Conservation (phyloP, 2,329 filamentous ascomycete species). For the Metarhizium robertsii region DNA sequence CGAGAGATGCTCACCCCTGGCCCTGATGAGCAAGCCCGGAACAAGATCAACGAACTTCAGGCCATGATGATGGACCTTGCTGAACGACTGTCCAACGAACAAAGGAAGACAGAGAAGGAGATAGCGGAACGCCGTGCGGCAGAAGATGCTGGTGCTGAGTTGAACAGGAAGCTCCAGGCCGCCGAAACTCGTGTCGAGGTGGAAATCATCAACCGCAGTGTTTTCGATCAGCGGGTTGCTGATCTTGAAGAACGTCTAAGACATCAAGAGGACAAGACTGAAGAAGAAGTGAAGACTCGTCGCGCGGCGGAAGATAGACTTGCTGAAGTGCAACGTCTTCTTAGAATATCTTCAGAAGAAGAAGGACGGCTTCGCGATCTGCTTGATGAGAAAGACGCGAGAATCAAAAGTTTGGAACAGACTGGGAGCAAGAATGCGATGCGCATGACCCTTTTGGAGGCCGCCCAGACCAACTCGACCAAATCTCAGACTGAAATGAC, state of each 20-base stretch:
- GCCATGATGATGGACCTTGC: conserved; percentile 51
- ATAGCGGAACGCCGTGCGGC: conserved; percentile 37
- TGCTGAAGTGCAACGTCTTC: conserved; percentile 60
- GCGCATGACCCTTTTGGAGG: conserved; percentile 58
- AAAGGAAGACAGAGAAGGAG: conserved; percentile 40
- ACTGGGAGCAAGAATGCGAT: conserved; percentile 44
- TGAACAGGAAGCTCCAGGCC: conserved; percentile 44
- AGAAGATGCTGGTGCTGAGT: conserved; percentile 43
- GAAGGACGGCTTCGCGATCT: conserved; percentile 57
- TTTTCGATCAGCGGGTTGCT: conserved; percentile 50
- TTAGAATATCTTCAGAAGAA: conserved; percentile 63
- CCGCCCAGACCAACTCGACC: conserved; percentile 50
- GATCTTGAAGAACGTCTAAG: conserved; percentile 63
- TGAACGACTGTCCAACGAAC: conserved; percentile 40
- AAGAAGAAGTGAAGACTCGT: conserved; percentile 53
- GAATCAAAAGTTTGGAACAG: conserved; percentile 52
- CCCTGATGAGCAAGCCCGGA: conserved; percentile 41
- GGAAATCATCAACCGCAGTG: conserved; percentile 51
- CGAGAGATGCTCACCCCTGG: conserved; percentile 43
- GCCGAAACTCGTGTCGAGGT: conserved; percentile 51
- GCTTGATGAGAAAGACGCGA: conserved; percentile 60
- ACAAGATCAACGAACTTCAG: conserved; percentile 50
- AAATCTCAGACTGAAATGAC: conserved; percentile 46
- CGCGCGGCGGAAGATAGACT: conserved; percentile 63
- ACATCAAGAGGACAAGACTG: conserved; percentile 51